Percentiles rank a stretch among this genome's conserved stretches.
These are phyloP conservation scores for Ustilago tritici DNA, from an alignment of 1,284 basidiomycete genomes.

Conservation along the genomic window DNA sequence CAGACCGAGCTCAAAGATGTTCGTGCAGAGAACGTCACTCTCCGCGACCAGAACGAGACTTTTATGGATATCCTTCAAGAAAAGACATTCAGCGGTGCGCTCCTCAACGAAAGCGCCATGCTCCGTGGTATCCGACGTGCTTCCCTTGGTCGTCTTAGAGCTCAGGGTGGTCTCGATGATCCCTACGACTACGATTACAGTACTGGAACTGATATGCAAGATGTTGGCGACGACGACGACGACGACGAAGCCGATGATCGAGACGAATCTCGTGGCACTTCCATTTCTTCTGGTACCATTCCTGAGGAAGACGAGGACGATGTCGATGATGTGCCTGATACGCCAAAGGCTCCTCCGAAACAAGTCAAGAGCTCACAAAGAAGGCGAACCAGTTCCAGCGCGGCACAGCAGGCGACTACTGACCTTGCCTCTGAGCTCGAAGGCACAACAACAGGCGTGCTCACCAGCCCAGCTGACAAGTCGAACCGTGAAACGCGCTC, in stretches of 20 bases:
- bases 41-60: constrained; percentile 59
- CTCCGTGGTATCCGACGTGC: constrained; percentile 44
- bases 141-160: constrained; percentile 24
- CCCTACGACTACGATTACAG: constrained; percentile 44
- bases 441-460: constrained; percentile 75
- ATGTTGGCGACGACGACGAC: constrained; percentile 27
- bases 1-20: constrained; percentile 57
- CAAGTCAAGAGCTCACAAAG: constrained; percentile 20
- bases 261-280: constrained; percentile 14
- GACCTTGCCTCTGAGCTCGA: constrained; percentile 81
- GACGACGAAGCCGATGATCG: constrained; percentile 32
- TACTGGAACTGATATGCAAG: constrained; percentile 33
- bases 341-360: constrained; percentile 38
- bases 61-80: constrained; percentile 61
- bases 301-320: constrained; percentile 53
- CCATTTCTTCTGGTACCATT: constrained; percentile 32
- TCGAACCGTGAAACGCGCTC: constrained; percentile 53
- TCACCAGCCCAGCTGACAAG: constrained; percentile 20
- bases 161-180: constrained; percentile 26
- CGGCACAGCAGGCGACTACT: constrained; percentile 7
- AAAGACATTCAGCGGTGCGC: constrained; percentile 59
- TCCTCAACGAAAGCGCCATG: constrained; percentile 58
- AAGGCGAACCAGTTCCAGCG: constrained; percentile 20
- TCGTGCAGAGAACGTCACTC: constrained; percentile 38
- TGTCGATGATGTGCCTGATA: constrained; percentile 60